phyloP scores from a whole-genome alignment of 176 grass and related monocot species.

The Oryza brachyantha region DNA sequence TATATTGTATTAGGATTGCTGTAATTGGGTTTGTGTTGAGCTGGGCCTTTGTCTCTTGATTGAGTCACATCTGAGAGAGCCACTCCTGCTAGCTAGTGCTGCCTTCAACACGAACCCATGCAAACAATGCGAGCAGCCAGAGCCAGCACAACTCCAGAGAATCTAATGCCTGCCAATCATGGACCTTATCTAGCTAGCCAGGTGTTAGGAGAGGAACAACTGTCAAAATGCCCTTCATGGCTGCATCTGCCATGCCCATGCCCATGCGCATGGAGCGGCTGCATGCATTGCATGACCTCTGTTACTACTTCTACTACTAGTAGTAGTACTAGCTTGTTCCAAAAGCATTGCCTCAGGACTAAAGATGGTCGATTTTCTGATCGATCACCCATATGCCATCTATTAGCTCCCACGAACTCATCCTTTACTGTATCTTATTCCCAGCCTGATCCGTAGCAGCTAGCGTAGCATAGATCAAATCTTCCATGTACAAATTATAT shows the following conservation, averaged over 20 bases:
- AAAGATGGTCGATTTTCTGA: neutral
- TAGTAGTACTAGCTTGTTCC: neutral
- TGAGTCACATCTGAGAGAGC: neutral
- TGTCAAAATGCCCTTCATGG: neutral
- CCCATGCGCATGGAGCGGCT: neutral
- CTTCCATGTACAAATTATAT: neutral
- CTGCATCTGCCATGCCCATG: neutral
- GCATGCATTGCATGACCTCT: neutral
- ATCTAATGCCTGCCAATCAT: constrained; percentile 57
- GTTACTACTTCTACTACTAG: neutral
- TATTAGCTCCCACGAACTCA: neutral
- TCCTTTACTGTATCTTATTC: neutral
- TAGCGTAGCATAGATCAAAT: constrained; percentile 26
- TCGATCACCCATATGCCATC: neutral
- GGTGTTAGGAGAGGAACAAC: constrained; percentile 24
- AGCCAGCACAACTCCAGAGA: constrained; percentile 9
- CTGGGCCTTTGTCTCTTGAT: neutral
- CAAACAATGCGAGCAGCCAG: neutral
- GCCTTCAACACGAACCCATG: neutral
- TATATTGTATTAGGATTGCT: no score
- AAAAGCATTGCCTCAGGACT: neutral
- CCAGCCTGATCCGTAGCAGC: neutral
- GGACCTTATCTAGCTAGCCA: constrained; percentile 36
- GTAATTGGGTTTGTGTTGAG: neutral
- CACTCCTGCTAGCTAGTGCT: neutral